A percentile compares a stretch with the other conserved stretches of the same genome.
Evolutionary conservation across 768 basidiomycete species (phyloP).

Genomic region (Leccinum subtestaceum): DNA sequence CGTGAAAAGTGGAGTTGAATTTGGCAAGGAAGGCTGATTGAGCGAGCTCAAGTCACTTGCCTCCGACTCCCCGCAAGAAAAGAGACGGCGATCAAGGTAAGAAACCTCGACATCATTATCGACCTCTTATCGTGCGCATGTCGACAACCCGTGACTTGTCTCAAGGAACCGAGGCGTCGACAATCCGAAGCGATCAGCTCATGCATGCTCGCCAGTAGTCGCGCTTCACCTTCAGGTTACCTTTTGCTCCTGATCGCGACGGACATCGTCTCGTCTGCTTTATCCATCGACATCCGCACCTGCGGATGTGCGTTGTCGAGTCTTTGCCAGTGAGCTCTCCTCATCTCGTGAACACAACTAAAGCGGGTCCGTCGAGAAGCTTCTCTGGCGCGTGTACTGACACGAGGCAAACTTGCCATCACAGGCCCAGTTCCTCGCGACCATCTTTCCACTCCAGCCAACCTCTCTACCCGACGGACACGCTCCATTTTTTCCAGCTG

Average conservation of each 20-base stretch:
- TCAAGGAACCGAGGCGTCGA: slow-evolving; percentile 10
- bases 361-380: slow-evolving; percentile 7
- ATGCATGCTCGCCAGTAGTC: slow-evolving; percentile 7
- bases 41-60: not conserved
- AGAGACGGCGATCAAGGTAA: not conserved
- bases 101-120: not conserved
- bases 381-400: slow-evolving; percentile 48
- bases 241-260: slow-evolving; percentile 8
- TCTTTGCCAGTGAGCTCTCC: slow-evolving; percentile 14
- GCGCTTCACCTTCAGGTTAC: not conserved
- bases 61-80: not conserved
- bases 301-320: slow-evolving; percentile 17
- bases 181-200: slow-evolving; percentile 10
- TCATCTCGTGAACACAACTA: not conserved
- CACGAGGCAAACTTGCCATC: slow-evolving; percentile 53
- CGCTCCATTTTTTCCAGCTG: slow-evolving; percentile 10
- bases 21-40: not conserved
- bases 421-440: slow-evolving; percentile 30
- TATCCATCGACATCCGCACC: slow-evolving; percentile 10
- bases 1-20: slow-evolving; percentile 11
- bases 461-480: slow-evolving; percentile 17
- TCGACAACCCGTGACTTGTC: slow-evolving; percentile 13
- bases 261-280: not conserved
- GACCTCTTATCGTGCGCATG: not conserved
- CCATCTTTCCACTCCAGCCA: slow-evolving; percentile 15